phyloP scores from a whole-genome alignment of 169 alveolate species.

The Ichthyophthirius multifiliis region DNA sequence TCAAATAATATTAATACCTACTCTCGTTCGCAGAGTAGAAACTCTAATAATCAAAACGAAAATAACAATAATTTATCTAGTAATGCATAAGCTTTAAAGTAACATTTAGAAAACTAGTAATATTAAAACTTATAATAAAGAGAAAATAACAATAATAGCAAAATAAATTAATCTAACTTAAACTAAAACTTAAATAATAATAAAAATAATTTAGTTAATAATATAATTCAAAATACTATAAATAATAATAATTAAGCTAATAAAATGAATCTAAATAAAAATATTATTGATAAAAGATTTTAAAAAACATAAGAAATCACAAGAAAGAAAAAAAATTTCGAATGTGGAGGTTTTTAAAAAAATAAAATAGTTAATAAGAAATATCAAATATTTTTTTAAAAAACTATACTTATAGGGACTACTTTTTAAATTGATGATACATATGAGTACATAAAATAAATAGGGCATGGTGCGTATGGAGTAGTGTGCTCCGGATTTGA shows the following conservation, averaged over 20 bases:
- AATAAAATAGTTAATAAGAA: not conserved
- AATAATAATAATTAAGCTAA: not conserved
- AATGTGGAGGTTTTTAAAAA: too few relatives aligned
- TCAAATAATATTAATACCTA: not conserved
- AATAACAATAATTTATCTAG: not conserved
- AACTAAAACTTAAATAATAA: not conserved
- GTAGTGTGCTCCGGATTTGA: conserved; percentile 74
- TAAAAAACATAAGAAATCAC: not conserved
- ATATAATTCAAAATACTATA: not conserved
- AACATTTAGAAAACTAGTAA: not conserved
- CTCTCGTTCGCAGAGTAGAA: not conserved
- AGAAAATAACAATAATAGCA: not conserved
- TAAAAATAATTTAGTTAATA: not conserved
- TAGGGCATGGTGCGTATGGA: conserved; percentile 82
- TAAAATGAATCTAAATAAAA: not conserved
- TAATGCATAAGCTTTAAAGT: too few relatives aligned
- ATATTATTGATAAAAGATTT: not conserved
- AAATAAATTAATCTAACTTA: not conserved
- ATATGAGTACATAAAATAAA: conserved; percentile 58
- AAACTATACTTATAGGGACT: conserved; percentile 37
- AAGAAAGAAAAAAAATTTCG: not conserved
- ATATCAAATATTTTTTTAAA: not conserved
- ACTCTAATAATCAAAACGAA: not conserved
- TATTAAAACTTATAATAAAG: not conserved
- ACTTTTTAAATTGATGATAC: conserved; percentile 61